Base-by-base conservation (phyloP, 805 yeast species). In the Ascoidea rubescens region DNA sequence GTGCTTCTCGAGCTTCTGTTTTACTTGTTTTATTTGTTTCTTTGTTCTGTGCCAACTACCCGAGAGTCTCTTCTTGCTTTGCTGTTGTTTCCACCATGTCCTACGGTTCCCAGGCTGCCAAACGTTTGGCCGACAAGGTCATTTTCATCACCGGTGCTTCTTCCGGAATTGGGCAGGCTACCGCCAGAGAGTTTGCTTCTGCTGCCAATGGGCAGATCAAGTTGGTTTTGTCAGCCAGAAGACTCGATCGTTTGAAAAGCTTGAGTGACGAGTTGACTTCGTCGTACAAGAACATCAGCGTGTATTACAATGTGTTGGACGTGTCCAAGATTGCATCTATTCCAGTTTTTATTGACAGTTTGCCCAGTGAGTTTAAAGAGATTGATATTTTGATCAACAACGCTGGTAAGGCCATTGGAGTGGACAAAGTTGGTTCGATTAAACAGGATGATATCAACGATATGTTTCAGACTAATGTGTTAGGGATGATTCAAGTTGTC, bases 131-230 rank as follows among this genome's bases (percentile, higher is more conserved):
- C 28, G 84, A 84, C 49, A 90, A 91, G 64, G 79, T 82, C 17
- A 75, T 87, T 37, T 75, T 91, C 46, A 84, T 91, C 61, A 87
- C 98, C n/a, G 98, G 98, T 56, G 98, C 98, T 5, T 87, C 96
- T 31, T 81, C 96, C 14, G 98, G 98, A 52, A 91, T 91, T 61
- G 99, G 98, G 10, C 80, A 79, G 58, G 93, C 96, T 51, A 89
- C 96, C 8, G 98, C 97, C 14, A 67, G 74, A 48, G 95, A 90
- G 64, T 80, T 87, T 58, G 93, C 96, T 47, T 80, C 64, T 28
- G 87, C 88, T 14, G 73, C 91, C 28, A 71, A 78, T 49, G 95
- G 96, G 37, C 65, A 82, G 10, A 64, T 84, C 59, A 82, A 84
- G 60, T 73, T 88, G 59, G 72, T 88, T 56, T 72, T 88, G 30